phyloP scores from a whole-genome alignment of 768 basidiomycete species.

The Trametes elegans region DNA sequence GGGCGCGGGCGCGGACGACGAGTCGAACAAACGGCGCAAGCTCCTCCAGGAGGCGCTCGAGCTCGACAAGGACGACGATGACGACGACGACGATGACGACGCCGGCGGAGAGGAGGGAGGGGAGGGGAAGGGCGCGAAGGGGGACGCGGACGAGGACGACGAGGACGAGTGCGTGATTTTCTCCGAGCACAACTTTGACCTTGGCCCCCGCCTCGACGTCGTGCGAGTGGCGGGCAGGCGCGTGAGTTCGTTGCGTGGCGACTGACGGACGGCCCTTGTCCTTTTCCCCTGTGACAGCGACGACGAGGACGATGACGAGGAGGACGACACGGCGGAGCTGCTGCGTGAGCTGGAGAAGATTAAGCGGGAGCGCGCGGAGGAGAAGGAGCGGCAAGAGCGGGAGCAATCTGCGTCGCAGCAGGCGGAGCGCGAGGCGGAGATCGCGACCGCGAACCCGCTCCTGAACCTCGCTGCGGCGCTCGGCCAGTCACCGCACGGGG shows the following conservation, averaged over 20 bases:
- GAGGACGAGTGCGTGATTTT: slow-evolving; percentile 42
- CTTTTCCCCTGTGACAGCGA: slow-evolving; percentile 5
- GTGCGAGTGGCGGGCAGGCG: background rate
- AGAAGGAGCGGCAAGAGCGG: slow-evolving; percentile 78
- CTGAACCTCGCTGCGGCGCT: slow-evolving; percentile 90
- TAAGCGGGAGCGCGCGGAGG: slow-evolving; percentile 92
- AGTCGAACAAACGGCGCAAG: slow-evolving; percentile 79
- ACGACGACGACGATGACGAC: slow-evolving; percentile 47
- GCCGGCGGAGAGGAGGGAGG: slow-evolving; percentile 33
- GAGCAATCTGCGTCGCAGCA: slow-evolving; percentile 64
- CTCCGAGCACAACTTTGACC: background rate
- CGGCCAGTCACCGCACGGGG: slow-evolving; percentile 64
- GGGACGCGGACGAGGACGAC: slow-evolving; percentile 39
- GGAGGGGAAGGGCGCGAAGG: slow-evolving; percentile 37
- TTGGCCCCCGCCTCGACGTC: background rate
- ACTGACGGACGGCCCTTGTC: too few relatives aligned
- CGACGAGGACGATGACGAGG: slow-evolving; percentile 59
- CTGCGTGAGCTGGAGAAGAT: slow-evolving; percentile 98
- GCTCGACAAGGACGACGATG: slow-evolving; percentile 88
- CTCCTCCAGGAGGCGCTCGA: slow-evolving; percentile 83
- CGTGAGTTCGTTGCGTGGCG: too few relatives aligned
- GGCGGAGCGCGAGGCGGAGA: slow-evolving; percentile 71
- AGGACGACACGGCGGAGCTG: slow-evolving; percentile 91
- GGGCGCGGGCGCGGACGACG: slow-evolving; percentile 57
- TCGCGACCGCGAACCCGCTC: slow-evolving; percentile 85